Evolutionary conservation across 176 grass and related monocot genomes (phyloP), one percentile per base, ranked within the genome.

Genomic region (Aechmea fasciata): DNA sequence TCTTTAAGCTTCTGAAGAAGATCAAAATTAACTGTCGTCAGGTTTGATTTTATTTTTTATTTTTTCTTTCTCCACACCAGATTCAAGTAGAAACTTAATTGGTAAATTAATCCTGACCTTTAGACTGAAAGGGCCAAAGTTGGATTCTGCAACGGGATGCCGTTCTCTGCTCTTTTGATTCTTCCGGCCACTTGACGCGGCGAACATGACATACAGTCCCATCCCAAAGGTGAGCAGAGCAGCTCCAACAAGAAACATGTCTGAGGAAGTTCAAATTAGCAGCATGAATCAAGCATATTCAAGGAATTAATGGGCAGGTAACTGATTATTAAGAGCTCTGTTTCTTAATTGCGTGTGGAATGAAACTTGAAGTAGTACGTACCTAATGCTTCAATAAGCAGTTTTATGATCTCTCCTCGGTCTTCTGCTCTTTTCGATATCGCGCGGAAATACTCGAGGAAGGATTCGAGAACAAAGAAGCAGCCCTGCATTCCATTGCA

Each of bases 171-270:
- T 61, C 65, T 89, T 71, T 69, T 73, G 49, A 63, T 63, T 82
- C 19, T 14, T 76, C 5, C 47, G n/a, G n/a, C n/a, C 50, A 20
- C 13, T 71, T 3, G 88, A 81, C 25, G 73, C 70, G 7, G 75
- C 67, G 25, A 92, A 92, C 81, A 87, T 92, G 70, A 51, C 62
- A 65, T 85, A 85, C 61, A 96, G 48, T 12, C 88, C 83, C 83
- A 96, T 92, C 57, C 81, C 92, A 23, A 96, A 96, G 1, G 83
- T 89, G 12, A 96, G 88, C 77, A 96, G 67, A 2, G 92, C 88
- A 41, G 92, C 87, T 72, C 92, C 92, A 13, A 92, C 74, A 15
- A 96, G 81, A 61, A 96, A 96, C 92, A 91, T 89, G 63, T 91
- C 92, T 91, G 80, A 76, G 66, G 51, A 67, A 68, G 3, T 49